Base-by-base conservation (phyloP, 129 eudicot species). In the Flaveria ramosissima region DNA sequence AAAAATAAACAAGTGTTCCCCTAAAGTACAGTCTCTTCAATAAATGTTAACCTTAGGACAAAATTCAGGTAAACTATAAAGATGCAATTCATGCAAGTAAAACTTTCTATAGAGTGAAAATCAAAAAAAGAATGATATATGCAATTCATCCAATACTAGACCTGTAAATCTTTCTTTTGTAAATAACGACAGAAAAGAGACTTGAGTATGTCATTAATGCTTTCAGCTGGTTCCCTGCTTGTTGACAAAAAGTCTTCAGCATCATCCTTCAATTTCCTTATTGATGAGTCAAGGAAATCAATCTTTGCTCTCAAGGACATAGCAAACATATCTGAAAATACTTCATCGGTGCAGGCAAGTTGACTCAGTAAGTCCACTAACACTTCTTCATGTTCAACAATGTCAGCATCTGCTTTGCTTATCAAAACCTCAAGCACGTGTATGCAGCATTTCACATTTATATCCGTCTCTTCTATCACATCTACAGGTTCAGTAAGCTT, bases 341-440 rank as follows among this genome's bases (percentile, higher is more conserved):
- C 79, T 70, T 80, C 74, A 78, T 91, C 87, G 10, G 77, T 69
- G 83, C 79, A 86, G 46, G 84, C 86, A 6, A 88, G 84, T 70
- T 84, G 86, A 27, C 83, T 73, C 75, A 79, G 84, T 45, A 91
- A 82, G 43, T 75, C 83, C 55, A 73, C 12, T 21, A 86, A 68
- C 69, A 86, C 88, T 36, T 88, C 89, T 84, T 88, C 93, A 83
- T 84, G 87, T 62, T 86, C 82, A 52, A 27, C 21, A 39, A 88
- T 84, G 12, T 91, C 92, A 1, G 42, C 21, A 79, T 91, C 87
- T 72, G 91, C 89, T 61, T 84, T 83, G 26, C 71, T n/a, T 32
- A 81, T 73, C 85, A 78, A 42, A 68, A 73, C 45, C 80, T 68
- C 76, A 47, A 91, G 74, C 68, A 85, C 97, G 55, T 88, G 85